Evolutionary conservation across 305 asterid species (phyloP).

Genomic region (Solanum chacoense): DNA sequence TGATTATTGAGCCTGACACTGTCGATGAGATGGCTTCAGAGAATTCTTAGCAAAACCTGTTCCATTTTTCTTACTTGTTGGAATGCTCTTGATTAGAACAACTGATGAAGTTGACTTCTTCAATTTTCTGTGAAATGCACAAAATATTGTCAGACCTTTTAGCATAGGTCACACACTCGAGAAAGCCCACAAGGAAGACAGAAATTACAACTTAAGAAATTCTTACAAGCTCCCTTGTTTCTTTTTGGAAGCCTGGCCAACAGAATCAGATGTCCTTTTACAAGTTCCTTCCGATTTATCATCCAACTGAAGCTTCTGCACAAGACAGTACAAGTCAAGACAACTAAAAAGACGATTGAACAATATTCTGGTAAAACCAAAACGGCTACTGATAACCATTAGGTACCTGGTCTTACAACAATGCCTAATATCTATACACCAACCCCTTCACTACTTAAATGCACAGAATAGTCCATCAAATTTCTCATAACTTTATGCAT

Average conservation of each 20-base stretch:
- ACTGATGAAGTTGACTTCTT: slow-evolving; percentile 42
- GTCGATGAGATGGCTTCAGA: slow-evolving; percentile 21
- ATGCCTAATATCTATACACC: not conserved
- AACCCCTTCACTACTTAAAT: not conserved
- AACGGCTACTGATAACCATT: not conserved
- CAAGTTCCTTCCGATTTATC: slow-evolving; percentile 13
- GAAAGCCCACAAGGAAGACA: not conserved
- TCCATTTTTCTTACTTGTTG: slow-evolving; percentile 33
- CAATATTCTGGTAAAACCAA: not conserved
- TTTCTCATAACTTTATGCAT: not conserved
- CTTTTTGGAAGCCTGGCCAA: slow-evolving; percentile 21
- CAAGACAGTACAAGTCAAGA: not conserved
- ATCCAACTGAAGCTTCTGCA: slow-evolving; percentile 21
- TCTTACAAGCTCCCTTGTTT: slow-evolving; percentile 41
- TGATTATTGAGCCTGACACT: not conserved
- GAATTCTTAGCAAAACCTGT: slow-evolving; percentile 25
- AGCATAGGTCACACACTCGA: not conserved
- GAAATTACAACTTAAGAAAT: not conserved
- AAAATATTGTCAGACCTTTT: not conserved
- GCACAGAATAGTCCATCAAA: not conserved
- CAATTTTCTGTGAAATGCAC: slow-evolving; percentile 20
- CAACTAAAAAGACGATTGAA: not conserved
- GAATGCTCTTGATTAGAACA: slow-evolving; percentile 47
- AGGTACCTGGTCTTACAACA: not conserved
- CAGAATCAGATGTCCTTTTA: slow-evolving; percentile 20